These are phyloP conservation scores for Adansonia gregorii DNA, from an alignment of 441 rosid species.

Conservation along the genomic window DNA sequence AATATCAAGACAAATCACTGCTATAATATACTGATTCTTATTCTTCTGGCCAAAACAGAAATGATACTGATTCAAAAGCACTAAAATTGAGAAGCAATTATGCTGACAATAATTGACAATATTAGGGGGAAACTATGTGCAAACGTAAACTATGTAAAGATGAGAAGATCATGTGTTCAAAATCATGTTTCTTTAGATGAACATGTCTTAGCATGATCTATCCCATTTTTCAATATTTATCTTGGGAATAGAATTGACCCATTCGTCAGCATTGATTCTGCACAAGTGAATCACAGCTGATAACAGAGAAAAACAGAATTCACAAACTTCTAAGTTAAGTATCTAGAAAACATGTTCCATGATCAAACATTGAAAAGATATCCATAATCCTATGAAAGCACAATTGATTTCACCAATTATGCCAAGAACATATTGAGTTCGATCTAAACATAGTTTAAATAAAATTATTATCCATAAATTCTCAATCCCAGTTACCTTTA, in stretches of 20 bases:
- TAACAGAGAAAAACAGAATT: not conserved
- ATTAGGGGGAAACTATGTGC: not conserved
- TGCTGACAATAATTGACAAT: not conserved
- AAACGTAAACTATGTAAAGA: not conserved
- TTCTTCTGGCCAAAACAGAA: not conserved
- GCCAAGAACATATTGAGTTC: not conserved
- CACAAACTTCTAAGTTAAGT: not conserved
- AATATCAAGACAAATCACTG: not conserved
- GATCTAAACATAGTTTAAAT: not conserved
- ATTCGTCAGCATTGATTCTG: not conserved
- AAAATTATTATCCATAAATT: not conserved
- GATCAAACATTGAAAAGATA: slow-evolving; percentile 2
- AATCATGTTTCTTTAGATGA: not conserved
- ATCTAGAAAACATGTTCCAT: not conserved
- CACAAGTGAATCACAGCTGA: not conserved
- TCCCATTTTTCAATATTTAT: not conserved
- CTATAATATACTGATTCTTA: not conserved
- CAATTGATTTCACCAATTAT: not conserved
- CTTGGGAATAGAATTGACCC: not conserved
- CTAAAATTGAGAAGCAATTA: not conserved
- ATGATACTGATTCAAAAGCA: not conserved
- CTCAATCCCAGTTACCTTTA: slow-evolving; percentile 45
- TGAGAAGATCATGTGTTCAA: not conserved
- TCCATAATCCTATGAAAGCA: not conserved
- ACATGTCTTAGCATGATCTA: not conserved